These are phyloP conservation scores for Prinsepia uniflora DNA, from an alignment of 306 rosid species.

Conservation along the genomic window DNA sequence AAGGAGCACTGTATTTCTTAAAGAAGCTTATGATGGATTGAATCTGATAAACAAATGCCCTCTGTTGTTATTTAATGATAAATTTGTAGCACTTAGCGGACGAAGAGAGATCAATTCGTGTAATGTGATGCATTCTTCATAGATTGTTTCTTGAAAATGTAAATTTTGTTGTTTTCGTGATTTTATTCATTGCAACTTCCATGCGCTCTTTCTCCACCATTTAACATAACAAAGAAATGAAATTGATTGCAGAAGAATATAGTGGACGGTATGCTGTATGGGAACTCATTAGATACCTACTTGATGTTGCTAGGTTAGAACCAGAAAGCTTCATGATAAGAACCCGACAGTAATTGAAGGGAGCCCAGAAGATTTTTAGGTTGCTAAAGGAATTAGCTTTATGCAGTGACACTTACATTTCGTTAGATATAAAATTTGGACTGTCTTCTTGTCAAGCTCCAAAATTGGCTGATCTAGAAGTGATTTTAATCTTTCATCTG, in stretches of 20 bases:
- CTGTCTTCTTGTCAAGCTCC: no score
- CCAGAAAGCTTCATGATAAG: no score
- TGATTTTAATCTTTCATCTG: no score
- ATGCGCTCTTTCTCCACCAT: neutral
- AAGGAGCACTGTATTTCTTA: constrained; percentile 66
- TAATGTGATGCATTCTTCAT: constrained; percentile 33
- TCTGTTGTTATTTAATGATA: constrained; percentile 41
- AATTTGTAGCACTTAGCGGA: constrained; percentile 53
- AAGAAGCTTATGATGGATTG: constrained; percentile 62
- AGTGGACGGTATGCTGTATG: neutral
- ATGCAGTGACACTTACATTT: no score
- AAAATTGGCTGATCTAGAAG: no score
- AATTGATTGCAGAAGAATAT: neutral
- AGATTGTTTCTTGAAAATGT: constrained; percentile 12
- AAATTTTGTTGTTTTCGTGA: neutral
- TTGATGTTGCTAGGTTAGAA: neutral
- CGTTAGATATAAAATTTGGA: no score
- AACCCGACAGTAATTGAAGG: no score
- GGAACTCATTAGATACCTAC: neutral
- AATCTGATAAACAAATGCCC: constrained; percentile 55
- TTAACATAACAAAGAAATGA: constrained; percentile 4
- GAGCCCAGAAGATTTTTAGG: neutral
- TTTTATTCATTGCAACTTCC: neutral
- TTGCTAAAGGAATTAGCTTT: no score
- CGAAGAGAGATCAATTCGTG: constrained; percentile 43